Evolutionary conservation across 2,329 filamentous ascomycete species (phyloP), one percentile per base, ranked within the genome.

Genomic region (Fusarium haematococcum): DNA sequence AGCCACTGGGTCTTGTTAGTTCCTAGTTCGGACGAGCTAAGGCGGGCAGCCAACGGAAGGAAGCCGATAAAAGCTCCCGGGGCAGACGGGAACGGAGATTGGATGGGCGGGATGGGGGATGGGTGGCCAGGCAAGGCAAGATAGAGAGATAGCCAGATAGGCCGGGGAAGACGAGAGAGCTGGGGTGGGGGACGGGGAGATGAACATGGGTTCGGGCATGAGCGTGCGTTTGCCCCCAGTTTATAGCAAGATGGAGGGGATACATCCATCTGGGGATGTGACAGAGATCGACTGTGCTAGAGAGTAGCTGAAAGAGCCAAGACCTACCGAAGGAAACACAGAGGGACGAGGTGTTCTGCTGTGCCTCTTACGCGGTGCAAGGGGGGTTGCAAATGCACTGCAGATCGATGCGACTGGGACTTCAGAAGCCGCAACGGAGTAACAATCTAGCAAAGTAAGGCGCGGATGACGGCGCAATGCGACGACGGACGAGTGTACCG

Each of bases 91-190:
- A 56, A 69, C 62, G 67, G 68, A 70, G 60, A 68, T 68, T 72
- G 68, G 60, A 68, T 61, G 54, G 75, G 67, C 71, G 75, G 70
- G 59, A 62, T 62, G 45, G 50, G 48, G 64, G 69, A 73, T 74
- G 69, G 65, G 50, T 52, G 64, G 73, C 57, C 71, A 58, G 71
- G 73, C 48, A 63, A 54, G 71, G 73, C 48, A 64, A 74, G 70
- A 64, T 77, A 62, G 65, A 71, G 62, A 73, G 76, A 69, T 62
- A 65, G 65, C 60, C 43, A 76, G 68, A 75, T 75, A 75, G 61
- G 63, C 59, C 63, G 70, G 67, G 65, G 73, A 67, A 61, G 62
- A 52, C n/a, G 41, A 63, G 43, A 63, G 43, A 63, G 58, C 69
- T 69, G 65, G 71, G 71, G 43, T 68, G 64, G 61, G 61, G 54